Evolutionary conservation across 2,329 filamentous ascomycete genomes (phyloP), one percentile per base, ranked within the genome.

Genomic region (Colletotrichum sp.): DNA sequence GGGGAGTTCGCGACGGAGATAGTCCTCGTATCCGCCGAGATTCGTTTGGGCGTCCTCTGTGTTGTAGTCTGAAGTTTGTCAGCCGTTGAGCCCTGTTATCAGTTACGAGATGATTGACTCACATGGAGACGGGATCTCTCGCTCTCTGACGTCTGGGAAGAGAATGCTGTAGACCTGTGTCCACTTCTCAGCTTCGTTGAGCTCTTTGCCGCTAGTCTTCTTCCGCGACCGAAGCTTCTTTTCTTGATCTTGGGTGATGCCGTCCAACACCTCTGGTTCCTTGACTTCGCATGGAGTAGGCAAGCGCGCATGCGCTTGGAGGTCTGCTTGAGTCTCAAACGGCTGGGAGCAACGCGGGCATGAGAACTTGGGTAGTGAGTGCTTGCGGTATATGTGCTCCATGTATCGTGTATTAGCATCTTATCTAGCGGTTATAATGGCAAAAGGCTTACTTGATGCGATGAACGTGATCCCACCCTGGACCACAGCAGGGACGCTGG

Each of bases 301-400:
- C 6, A 79, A 78, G 4, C 81, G 79, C 3, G 80, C 77, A 58
- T 85, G 84, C 2, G 67, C 78, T 1, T 80, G 79, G 4, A 84
- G 78, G 7, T 81, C 78, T 5, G 76, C 73, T 27, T 82, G 80
- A 2, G 76, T 74, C 18, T 82, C 79, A 75, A 85, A 85, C 3
- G 80, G 79, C 0, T 76, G 59, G 29, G 82, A 83, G 73, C 84
- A 86, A 24, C 83, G 80, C 16, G 80, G 80, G 65, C 84, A 86
- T 4, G 68, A 74, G 63, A 71, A 76, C 7, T 66, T 66, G 3
- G 81, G 77, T 8, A 84, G 81, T 1, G 80, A 77, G 70, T 86
- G 84, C 8, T 82, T 80, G 5, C 82, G 81, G 47, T 85, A 84
- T 0, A 86, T 74, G 66, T 85, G 84, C 47, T 84, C 83, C 72